Evolutionary conservation across 306 rosid species (phyloP).

Genomic region (Citrullus mucosospermus): DNA sequence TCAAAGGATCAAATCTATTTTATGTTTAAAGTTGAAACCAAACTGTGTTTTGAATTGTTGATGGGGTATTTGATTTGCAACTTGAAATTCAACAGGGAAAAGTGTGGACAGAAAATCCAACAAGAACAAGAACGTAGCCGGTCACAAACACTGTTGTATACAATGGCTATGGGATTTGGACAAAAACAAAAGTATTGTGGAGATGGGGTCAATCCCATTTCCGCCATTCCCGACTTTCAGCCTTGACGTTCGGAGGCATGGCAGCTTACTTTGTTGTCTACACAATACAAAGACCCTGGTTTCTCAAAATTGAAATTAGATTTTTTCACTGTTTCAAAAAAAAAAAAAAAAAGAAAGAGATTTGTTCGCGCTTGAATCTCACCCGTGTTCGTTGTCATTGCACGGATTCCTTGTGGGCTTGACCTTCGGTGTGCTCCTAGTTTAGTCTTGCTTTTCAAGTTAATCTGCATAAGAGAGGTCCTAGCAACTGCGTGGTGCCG

Average conservation of each 20-base stretch:
- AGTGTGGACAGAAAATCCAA: not conserved
- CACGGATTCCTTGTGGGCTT: too few relatives aligned
- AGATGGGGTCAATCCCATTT: not conserved
- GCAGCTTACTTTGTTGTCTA: not conserved
- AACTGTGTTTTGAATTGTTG: not conserved
- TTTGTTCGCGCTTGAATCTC: too few relatives aligned
- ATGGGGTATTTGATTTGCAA: conserved; percentile 1
- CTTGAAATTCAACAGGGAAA: not conserved
- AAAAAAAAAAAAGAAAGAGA: too few relatives aligned
- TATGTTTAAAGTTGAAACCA: not conserved
- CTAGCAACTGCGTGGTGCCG: too few relatives aligned
- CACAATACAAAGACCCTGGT: too few relatives aligned
- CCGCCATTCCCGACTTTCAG: conserved; percentile 1
- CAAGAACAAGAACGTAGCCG: not conserved
- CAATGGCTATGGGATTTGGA: not conserved
- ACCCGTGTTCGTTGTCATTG: too few relatives aligned
- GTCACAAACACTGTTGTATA: not conserved
- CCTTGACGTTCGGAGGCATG: not conserved
- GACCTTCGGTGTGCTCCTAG: too few relatives aligned
- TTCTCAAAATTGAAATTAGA: too few relatives aligned
- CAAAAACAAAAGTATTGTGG: not conserved
- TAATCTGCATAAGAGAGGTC: too few relatives aligned
- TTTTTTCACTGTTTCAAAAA: too few relatives aligned
- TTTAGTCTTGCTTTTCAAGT: too few relatives aligned
- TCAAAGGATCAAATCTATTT: not conserved